Percentiles rank a stretch among this genome's conserved stretches.
Conservation (phyloP, 2,329 filamentous ascomycete species). For the Fusarium circinatum region DNA sequence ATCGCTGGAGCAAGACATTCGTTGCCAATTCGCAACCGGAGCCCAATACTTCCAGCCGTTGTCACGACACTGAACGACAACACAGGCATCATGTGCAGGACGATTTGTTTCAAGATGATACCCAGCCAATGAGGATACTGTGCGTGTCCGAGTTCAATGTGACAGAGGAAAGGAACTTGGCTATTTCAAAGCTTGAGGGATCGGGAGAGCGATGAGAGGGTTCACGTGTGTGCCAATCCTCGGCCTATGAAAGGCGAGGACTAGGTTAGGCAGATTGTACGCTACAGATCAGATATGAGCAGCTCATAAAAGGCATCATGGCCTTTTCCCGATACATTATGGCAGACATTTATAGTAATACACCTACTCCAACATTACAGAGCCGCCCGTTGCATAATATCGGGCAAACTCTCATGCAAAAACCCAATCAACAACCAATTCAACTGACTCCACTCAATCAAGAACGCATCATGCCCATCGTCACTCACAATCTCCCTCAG, state of each 20-base stretch:
- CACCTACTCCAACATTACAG: background rate
- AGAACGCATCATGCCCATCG: background rate
- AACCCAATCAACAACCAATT: background rate
- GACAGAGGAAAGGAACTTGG: background rate
- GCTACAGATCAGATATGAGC: background rate
- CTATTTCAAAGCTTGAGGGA: accelerated
- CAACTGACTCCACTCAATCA: background rate
- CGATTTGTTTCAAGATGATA: background rate
- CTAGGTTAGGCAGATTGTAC: background rate
- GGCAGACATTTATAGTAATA: no score
- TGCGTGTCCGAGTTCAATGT: background rate
- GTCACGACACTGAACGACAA: background rate
- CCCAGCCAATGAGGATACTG: background rate
- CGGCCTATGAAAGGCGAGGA: background rate
- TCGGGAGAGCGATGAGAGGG: background rate
- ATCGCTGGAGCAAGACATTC: background rate
- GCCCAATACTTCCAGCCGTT: accelerated
- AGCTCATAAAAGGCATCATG: accelerated
- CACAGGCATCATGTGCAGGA: background rate
- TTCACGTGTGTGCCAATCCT: no score
- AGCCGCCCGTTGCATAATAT: background rate
- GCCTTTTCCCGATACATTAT: accelerated
- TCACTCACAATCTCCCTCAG: background rate
- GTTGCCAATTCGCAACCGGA: accelerated
- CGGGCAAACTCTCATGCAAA: background rate